Base-by-base conservation (phyloP, 768 basidiomycete genomes). In the Pleurotus djamor region DNA sequence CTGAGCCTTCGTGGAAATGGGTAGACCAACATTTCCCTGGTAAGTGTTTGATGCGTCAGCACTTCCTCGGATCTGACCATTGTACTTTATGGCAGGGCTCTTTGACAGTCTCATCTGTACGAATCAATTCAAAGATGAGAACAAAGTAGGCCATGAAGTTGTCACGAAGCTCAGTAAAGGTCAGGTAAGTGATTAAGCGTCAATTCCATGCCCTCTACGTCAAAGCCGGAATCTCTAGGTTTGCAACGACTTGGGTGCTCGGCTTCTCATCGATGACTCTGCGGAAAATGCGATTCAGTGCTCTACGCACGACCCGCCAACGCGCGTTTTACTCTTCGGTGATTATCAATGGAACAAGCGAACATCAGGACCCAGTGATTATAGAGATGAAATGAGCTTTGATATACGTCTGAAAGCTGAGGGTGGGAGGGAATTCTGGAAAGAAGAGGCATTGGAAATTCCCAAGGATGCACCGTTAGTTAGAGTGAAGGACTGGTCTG, bases 231-330 rank as follows among this genome's bases (percentile, higher is more conserved):
- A 12, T n/a, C 10, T 17, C 12, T 62, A 89, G 86, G 83, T 91
- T 48, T 89, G 90, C 67, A 72, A 81, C 36, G 76, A 83, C 60
- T 72, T 92, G 14, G 79, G 79, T 13, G 88, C 91, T 9, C 76
- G 79, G 43, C 67, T 92, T 41, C 74, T 94, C 55, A 85, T 94
- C 59, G 92, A 94, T 70, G 92, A 94, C 73, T 91, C 90, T 5
- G 66, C 87, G 44, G 91, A 93, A 70, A 92, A 93, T 69, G 88
- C 87, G 38, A 63, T 89, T 32, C 79, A 83, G 59, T 86, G 86
- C 62, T 79, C 77, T 0, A 77, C 71, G 4, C 75, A 79, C 36
- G 64, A 69, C 16, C 74, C 77, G n/a, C 79, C 82, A 1, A 82
- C 81, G 12, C 82, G 79, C 2, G 86, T 89, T 34, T 70, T 93